Base-by-base conservation (phyloP, 208 protist species). In the Leishmania gerbilli region DNA sequence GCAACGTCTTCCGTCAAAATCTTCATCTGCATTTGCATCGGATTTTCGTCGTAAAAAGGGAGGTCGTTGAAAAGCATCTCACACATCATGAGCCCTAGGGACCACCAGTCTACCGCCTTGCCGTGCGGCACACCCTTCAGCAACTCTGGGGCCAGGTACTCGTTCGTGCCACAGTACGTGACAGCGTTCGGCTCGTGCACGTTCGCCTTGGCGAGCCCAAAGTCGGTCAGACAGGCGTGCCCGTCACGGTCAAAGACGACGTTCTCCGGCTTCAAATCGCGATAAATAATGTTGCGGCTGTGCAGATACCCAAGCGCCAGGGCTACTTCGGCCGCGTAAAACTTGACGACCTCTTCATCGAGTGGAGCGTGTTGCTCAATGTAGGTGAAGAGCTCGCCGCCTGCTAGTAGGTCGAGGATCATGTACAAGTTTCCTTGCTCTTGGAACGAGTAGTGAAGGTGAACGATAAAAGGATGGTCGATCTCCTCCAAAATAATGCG, bases 21-120 rank as follows among this genome's bases (percentile, higher is more conserved):
- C 62, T 91, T 79, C 42, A 96, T 95, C 80, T 96, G 96, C 91
- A 98, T 96, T 24, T 79, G 83, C 79, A 91, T 89, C 56, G 87
- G 80, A 77, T 98, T 98, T 71, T 98, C 93, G 84, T 91, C 86
- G 86, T 97, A 99, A 83, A 99, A 99, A 5, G 98, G 98, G n/a
- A 98, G 91, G 68, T 97, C 91, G 80, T 97, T 97, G 47, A 95
- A 92, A 71, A 99, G 86, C 97, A 99, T 99, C 89, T 99, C 98
- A 83, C 98, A 99, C 34, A 99, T 80, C 58, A 99, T 84, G 60
- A 99, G 97, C 40, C 99, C 99, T n/a, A 99, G 90, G 24, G 95
- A 96, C 98, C 99, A 99, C 98, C 98, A 99, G 86, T 99, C 99
- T 34, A 99, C 97, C 27, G 96, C 95, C 75, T 95, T 96, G 68